These are phyloP conservation scores for Gossypium gossypioides DNA, from an alignment of 441 rosid genomes.

Conservation along the genomic window DNA sequence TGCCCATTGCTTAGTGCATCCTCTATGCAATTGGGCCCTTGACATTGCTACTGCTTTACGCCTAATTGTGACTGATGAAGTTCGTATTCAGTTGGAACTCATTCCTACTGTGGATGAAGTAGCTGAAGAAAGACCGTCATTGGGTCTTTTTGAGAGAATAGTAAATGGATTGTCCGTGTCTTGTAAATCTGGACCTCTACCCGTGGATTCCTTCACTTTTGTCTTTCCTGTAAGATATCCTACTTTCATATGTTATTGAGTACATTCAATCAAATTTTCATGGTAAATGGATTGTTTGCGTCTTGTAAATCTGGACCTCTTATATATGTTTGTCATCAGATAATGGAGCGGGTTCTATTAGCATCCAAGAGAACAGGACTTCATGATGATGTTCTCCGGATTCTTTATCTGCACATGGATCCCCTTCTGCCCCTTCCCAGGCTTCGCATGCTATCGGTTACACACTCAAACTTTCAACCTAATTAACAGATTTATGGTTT, in stretches of 20 bases:
- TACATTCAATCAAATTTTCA: background rate
- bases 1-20: slow-evolving; percentile 68
- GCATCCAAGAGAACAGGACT: slow-evolving; percentile 69
- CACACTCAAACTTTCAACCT: slow-evolving; percentile 23
- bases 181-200: slow-evolving; percentile 90
- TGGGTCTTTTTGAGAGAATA: slow-evolving; percentile 79
- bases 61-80: slow-evolving; percentile 57
- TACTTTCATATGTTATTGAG: slow-evolving; percentile 3
- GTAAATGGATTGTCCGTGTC: slow-evolving; percentile 61
- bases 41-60: slow-evolving; percentile 96
- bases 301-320: slow-evolving; percentile 86
- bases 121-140: slow-evolving; percentile 36
- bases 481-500: background rate
- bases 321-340: slow-evolving; percentile 35
- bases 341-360: slow-evolving; percentile 76
- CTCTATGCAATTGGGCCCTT: slow-evolving; percentile 88
- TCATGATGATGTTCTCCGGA: slow-evolving; percentile 77
- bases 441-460: slow-evolving; percentile 90
- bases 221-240: slow-evolving; percentile 71
- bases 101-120: slow-evolving; percentile 43
- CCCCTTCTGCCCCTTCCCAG: slow-evolving; percentile 94
- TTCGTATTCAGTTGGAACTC: slow-evolving; percentile 35
- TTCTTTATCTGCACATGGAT: slow-evolving; percentile 83
- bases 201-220: slow-evolving; percentile 87
- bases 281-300: slow-evolving; percentile 41